Conservation (phyloP, 179 eudicot genomes). For the Carnegiea gigantea region DNA sequence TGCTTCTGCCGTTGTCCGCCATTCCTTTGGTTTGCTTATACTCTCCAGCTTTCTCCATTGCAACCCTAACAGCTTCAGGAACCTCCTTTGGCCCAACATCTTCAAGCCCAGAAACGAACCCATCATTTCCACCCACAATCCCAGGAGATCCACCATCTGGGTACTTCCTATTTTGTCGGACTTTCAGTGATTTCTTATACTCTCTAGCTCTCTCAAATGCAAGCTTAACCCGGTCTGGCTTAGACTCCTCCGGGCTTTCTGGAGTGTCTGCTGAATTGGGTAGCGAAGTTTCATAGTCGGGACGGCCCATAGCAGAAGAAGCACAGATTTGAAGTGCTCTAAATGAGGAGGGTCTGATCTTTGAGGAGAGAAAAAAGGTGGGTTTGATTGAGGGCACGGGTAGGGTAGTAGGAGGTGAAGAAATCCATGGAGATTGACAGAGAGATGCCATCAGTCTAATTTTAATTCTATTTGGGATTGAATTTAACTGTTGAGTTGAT, state of each 20-base stretch:
- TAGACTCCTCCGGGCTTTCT: conserved; percentile 23
- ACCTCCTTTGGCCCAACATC: conserved; percentile 34
- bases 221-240: conserved; percentile 46
- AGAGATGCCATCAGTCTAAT: conserved; percentile 21
- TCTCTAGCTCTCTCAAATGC: conserved; percentile 65
- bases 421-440: conserved; percentile 30
- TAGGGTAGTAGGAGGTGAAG: conserved; percentile 23
- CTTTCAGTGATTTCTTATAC: conserved; percentile 43
- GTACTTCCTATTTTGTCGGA: conserved; percentile 22
- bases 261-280: conserved; percentile 15
- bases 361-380: conserved; percentile 14
- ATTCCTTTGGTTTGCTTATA: conserved; percentile 43
- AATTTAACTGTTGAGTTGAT: neutral
- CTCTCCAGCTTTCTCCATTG: conserved; percentile 53
- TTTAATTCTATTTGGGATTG: neutral
- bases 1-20: conserved; percentile 22
- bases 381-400: conserved; percentile 3
- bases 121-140: conserved; percentile 23
- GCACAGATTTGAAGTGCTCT: conserved; percentile 40
- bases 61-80: conserved; percentile 41
- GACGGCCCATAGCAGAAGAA: conserved; percentile 27
- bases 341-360: conserved; percentile 27
- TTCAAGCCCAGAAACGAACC: conserved; percentile 23
- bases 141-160: conserved; percentile 21
- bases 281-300: conserved; percentile 36